Evolutionary conservation across 768 basidiomycete species (phyloP).

Genomic region (Mycena sanguinolenta): DNA sequence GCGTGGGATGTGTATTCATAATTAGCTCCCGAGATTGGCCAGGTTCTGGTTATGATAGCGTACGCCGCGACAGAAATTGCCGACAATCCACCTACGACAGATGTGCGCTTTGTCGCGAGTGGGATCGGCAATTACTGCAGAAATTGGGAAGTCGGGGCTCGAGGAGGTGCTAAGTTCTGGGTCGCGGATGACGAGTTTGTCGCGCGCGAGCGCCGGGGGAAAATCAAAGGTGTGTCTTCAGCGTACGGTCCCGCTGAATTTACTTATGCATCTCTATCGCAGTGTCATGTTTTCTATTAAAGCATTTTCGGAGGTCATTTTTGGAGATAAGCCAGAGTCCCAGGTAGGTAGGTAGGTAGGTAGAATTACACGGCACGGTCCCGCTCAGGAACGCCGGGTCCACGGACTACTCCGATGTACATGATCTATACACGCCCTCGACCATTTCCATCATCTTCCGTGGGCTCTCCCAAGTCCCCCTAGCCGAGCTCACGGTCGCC

Average conservation of each 20-base stretch:
- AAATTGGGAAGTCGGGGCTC: conserved; percentile 15
- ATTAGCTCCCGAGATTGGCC: not conserved
- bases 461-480: no score
- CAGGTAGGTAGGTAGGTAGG: no score
- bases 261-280: not conserved
- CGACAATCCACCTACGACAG: not conserved
- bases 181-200: conserved; percentile 12
- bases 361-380: no score
- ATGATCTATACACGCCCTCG: no score
- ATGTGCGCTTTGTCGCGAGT: conserved; percentile 14
- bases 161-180: conserved; percentile 17
- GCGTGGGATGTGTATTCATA: not conserved
- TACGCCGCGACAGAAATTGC: not conserved
- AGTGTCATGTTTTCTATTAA: not conserved
- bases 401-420: no score
- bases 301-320: no score
- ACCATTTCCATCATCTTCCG: no score
- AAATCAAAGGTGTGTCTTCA: conserved; percentile 4
- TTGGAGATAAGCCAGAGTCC: no score
- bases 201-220: conserved; percentile 8
- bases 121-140: not conserved
- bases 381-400: no score
- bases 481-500: no score
- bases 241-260: not conserved
- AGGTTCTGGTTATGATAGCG: not conserved